phyloP scores from a whole-genome alignment of 495 filamentous ascomycete genomes.

The Tuber magnatum region DNA sequence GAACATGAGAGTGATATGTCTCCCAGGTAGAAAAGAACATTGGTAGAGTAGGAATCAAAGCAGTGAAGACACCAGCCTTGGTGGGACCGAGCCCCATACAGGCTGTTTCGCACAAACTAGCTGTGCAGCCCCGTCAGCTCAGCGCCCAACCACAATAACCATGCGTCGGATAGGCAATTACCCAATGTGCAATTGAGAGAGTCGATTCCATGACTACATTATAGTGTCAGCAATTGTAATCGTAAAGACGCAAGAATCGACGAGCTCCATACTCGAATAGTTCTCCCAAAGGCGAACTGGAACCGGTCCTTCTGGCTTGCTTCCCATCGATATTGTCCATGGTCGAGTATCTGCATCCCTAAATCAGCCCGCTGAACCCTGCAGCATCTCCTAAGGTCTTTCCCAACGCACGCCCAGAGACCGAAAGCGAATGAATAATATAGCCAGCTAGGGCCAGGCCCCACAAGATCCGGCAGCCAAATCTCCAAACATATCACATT shows the following conservation, averaged over 20 bases:
- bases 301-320: constrained; percentile 88
- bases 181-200: constrained; percentile 86
- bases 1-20: constrained; percentile 95
- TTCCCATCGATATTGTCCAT: constrained; percentile 99
- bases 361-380: constrained; percentile 25
- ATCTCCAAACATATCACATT: constrained; percentile 76
- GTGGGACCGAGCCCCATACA: constrained; percentile 83
- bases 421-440: constrained; percentile 93
- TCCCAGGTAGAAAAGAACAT: constrained; percentile 99
- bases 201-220: constrained; percentile 78
- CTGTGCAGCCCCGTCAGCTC: constrained; percentile 40
- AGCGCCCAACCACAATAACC: neutral
- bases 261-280: constrained; percentile 71
- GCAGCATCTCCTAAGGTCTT: neutral
- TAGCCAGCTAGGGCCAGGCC: constrained; percentile 86
- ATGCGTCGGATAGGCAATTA: constrained; percentile 8
- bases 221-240: constrained; percentile 43
- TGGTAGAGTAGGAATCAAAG: constrained; percentile 78
- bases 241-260: neutral
- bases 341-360: constrained; percentile 67
- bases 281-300: constrained; percentile 88
- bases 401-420: constrained; percentile 67
- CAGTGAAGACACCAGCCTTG: constrained; percentile 79
- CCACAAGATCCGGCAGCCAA: constrained; percentile 82
- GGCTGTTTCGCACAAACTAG: constrained; percentile 76